Conservation (phyloP, 345 rosid genomes). For the Gossypium turneri region DNA sequence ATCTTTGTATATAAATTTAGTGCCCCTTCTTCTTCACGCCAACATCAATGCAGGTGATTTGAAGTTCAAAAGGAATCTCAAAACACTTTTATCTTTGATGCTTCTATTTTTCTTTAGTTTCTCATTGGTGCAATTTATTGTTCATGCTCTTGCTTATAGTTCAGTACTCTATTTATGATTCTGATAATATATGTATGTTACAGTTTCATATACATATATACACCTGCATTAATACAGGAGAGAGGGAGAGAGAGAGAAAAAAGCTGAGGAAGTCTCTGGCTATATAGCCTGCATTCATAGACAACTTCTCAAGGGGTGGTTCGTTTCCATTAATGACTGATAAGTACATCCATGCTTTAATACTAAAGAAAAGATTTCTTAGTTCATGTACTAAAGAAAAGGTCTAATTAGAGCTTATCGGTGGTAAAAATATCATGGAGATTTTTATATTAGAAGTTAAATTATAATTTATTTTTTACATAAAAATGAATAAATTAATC, state of each 20-base stretch:
- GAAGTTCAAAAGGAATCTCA: slow-evolving; percentile 19
- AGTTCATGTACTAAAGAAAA: no score
- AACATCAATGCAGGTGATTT: slow-evolving; percentile 38
- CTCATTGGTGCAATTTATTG: slow-evolving; percentile 32
- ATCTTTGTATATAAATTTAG: slow-evolving; percentile 34
- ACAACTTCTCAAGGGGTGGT: slow-evolving; percentile 37
- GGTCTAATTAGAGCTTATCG: no score
- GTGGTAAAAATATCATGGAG: no score
- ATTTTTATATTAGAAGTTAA: no score
- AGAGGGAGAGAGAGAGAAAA: slow-evolving; percentile 17
- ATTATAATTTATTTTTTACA: no score
- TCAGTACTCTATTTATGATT: slow-evolving; percentile 23
- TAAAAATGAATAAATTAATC: no score
- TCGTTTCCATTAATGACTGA: slow-evolving; percentile 29
- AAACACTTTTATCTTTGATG: slow-evolving; percentile 17
- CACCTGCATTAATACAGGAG: slow-evolving; percentile 32
- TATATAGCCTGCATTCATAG: slow-evolving; percentile 10
- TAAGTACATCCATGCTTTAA: slow-evolving; percentile 21
- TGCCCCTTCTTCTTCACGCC: background rate
- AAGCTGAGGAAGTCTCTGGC: slow-evolving; percentile 25
- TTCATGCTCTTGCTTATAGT: slow-evolving; percentile 8
- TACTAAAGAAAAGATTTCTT: background rate
- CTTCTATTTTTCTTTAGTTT: slow-evolving; percentile 15
- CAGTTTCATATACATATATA: slow-evolving; percentile 17
- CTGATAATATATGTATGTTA: slow-evolving; percentile 18